These are phyloP conservation scores for Lepidium africanum DNA, from an alignment of 345 rosid genomes.

Conservation along the genomic window DNA sequence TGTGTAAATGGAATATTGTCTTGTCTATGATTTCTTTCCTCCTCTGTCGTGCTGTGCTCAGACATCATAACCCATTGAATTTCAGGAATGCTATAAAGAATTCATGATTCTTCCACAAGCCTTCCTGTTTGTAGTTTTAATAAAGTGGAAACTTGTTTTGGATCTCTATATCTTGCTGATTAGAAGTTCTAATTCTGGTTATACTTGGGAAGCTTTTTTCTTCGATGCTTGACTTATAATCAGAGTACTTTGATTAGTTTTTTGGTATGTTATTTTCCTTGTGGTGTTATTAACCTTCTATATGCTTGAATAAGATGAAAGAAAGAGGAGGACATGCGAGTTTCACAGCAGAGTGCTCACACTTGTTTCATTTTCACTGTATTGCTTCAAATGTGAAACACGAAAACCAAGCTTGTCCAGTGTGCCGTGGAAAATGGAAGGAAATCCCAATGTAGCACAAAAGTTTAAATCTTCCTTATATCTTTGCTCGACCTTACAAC, in stretches of 20 bases:
- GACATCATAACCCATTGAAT: not conserved
- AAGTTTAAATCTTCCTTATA: conserved; percentile 35
- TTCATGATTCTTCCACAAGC: not conserved
- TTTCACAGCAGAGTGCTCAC: conserved; percentile 93
- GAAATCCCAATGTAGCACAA: conserved; percentile 80
- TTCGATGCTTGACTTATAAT: not conserved
- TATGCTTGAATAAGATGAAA: conserved; percentile 84
- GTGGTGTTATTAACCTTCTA: not conserved
- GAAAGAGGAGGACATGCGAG: conserved; percentile 84
- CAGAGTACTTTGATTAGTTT: not conserved
- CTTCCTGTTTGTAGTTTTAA: not conserved
- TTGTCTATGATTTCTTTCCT: too few species aligned
- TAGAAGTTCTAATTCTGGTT: not conserved
- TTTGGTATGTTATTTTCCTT: not conserved
- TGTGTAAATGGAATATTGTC: too few species aligned
- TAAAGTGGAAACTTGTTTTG: conserved; percentile 6
- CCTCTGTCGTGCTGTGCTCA: not conserved
- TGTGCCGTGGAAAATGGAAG: conserved; percentile 88
- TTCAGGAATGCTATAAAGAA: not conserved
- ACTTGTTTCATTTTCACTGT: conserved; percentile 94
- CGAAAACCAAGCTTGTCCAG: conserved; percentile 83
- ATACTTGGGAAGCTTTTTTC: not conserved
- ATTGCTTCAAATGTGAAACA: conserved; percentile 83
- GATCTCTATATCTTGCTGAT: not conserved
- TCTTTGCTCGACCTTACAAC: conserved; percentile 32